Base-by-base conservation (phyloP, 2,329 filamentous ascomycete genomes). In the Lecanoromycetidae sp. region DNA sequence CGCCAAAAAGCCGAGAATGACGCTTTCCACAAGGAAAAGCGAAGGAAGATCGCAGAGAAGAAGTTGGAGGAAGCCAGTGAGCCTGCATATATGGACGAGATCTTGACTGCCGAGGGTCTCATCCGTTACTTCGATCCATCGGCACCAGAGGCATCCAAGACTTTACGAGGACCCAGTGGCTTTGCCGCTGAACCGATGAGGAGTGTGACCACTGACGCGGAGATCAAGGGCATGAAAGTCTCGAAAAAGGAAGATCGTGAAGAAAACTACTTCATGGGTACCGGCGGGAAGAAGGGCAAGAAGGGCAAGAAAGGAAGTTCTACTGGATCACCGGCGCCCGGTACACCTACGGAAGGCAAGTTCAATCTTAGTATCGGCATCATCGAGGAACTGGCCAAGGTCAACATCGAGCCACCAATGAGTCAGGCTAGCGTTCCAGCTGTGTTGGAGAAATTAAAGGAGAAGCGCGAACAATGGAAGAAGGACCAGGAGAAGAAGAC, bases 401-500 rank as follows among this genome's bases (percentile, higher is more conserved):
- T 96, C 62, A 82, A 82, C 58, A 79, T 96, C 56, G 82, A 94
- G 50, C 84, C 90, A 44, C 91, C 91, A 26, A 87, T 90, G 75
- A 84, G 79, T 66, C 79, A 87, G 60, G 75, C 80, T 46, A 90
- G 94, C 58, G 80, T 96, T 12, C 80, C 88, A 22, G 71, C 72
- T 51, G 78, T 84, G 12, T 71, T 86, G 38, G 87, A 95, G 72
- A 90, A 94, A 73, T 77, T 96, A 59, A 87, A 90, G 69, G 84
- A 79, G 61, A 96, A 96, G 77, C 75, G 96, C 44, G 80, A 80
- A 25, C 75, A 83, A 66, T 98, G 90, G 87, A 94, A 94, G 75
- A 72, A 77, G 44, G 84, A 94, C 68, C 91, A 96, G 72, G 78
- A 82, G 49, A 74, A 77, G 55, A 87, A 95, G 75, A 98, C 91